A percentile compares a stretch with the other conserved stretches of the same genome.
Evolutionary conservation across 192 early-diverging fungal genomes (phyloP).

Genomic region (Umbelopsis sp.): DNA sequence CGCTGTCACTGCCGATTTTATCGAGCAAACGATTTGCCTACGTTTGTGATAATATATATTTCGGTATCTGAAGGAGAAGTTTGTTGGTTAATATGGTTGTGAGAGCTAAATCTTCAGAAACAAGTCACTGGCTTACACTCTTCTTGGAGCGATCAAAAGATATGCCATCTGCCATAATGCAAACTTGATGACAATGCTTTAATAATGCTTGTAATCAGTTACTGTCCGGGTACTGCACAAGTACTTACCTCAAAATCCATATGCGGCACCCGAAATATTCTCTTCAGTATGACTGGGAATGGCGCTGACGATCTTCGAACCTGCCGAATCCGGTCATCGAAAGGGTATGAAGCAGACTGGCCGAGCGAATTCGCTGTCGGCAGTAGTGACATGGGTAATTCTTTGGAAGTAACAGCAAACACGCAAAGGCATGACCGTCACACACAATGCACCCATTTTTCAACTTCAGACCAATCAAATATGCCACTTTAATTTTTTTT

Average conservation of each 20-base stretch:
- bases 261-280: slow-evolving; percentile 66
- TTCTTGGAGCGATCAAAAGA: slow-evolving; percentile 74
- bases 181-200: slow-evolving; percentile 47
- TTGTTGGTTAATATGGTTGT: too few species aligned
- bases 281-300: slow-evolving; percentile 55
- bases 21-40: slow-evolving; percentile 38
- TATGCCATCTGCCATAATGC: slow-evolving; percentile 91
- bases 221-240: neutral
- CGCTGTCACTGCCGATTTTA: neutral
- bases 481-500: neutral
- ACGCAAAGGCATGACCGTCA: slow-evolving; percentile 1
- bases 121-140: slow-evolving; percentile 66
- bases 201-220: neutral
- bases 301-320: slow-evolving; percentile 34
- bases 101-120: too few species aligned
- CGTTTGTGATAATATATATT: slow-evolving; percentile 98
- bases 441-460: neutral
- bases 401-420: neutral
- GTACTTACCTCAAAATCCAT: slow-evolving; percentile 75
- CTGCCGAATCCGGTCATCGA: slow-evolving; percentile 10
- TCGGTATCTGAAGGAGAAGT: slow-evolving; percentile 66
- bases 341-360: slow-evolving; percentile 12
- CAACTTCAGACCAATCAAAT: slow-evolving; percentile 19
- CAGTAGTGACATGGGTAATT: slow-evolving; percentile 29
- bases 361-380: slow-evolving; percentile 18